Conservation (phyloP, 768 basidiomycete genomes). For the Russula sp. region DNA sequence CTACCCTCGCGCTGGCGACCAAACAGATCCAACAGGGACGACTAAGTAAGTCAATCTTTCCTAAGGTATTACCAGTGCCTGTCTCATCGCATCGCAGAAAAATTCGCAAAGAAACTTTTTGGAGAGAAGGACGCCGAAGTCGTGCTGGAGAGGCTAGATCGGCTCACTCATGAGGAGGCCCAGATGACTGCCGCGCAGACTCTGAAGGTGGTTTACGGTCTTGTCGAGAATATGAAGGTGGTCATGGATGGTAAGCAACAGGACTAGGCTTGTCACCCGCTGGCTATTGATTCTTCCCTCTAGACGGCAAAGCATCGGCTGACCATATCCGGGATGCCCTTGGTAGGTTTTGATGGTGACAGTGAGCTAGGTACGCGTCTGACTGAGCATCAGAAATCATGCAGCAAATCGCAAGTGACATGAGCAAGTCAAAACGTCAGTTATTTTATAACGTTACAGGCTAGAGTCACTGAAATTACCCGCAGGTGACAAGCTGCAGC, state of each 20-base stretch:
- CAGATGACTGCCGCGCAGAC: neutral
- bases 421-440: neutral
- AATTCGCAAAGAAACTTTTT: slow-evolving; percentile 3
- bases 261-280: too few relatives aligned
- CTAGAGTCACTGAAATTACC: neutral
- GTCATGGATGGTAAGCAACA: neutral
- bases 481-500: neutral
- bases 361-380: neutral
- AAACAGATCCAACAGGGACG: too few relatives aligned
- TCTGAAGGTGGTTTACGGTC: neutral
- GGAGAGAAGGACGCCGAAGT: neutral
- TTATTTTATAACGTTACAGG: neutral
- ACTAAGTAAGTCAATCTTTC: neutral
- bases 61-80: too few relatives aligned
- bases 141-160: neutral
- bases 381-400: neutral
- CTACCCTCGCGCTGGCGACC: too few relatives aligned
- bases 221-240: neutral
- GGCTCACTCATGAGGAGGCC: neutral
- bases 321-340: neutral
- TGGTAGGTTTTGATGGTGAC: neutral
- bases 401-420: slow-evolving; percentile 1
- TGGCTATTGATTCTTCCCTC: neutral
- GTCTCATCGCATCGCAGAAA: neutral
- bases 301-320: neutral